Percentiles rank a stretch among this genome's conserved stretches.
Evolutionary conservation across 345 rosid genomes (phyloP).

Genomic region (Erucastrum elatum): DNA sequence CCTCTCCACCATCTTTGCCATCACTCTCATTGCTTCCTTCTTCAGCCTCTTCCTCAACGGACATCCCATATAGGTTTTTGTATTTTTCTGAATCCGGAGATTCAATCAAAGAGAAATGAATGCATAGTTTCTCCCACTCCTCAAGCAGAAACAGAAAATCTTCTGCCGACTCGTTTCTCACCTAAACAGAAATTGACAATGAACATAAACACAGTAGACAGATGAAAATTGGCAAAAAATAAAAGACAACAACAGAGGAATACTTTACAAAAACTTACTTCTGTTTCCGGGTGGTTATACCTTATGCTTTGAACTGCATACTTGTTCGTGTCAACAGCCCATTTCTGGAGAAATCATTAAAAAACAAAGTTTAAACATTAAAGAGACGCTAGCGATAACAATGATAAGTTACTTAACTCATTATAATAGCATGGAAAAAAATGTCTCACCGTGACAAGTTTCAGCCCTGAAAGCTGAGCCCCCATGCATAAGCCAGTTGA

Average conservation of each 20-base stretch:
- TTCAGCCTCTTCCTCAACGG: slow-evolving; percentile 28
- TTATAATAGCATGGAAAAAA: background rate
- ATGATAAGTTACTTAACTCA: background rate
- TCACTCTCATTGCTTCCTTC: slow-evolving; percentile 36
- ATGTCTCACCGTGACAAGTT: slow-evolving; percentile 60
- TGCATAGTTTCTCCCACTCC: slow-evolving; percentile 66
- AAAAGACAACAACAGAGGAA: background rate
- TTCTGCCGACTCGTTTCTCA: slow-evolving; percentile 64
- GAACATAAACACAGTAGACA: background rate
- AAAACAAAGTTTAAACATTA: background rate
- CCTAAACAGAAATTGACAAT: slow-evolving; percentile 39
- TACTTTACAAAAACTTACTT: slow-evolving; percentile 34
- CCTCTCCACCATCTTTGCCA: slow-evolving; percentile 38
- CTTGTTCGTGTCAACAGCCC: slow-evolving; percentile 74
- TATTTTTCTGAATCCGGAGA: slow-evolving; percentile 29
- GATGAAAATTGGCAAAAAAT: background rate
- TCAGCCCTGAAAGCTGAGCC: slow-evolving; percentile 50
- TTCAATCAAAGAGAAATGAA: slow-evolving; percentile 43
- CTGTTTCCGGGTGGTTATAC: slow-evolving; percentile 62
- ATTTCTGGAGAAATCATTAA: slow-evolving; percentile 43
- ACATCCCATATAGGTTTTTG: slow-evolving; percentile 23
- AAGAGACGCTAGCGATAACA: background rate
- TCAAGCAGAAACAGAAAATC: slow-evolving; percentile 54
- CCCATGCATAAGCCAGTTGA: slow-evolving; percentile 83
- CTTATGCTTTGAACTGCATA: slow-evolving; percentile 60